Base-by-base conservation (phyloP, 2,329 filamentous ascomycete species). In the Botrytis porri region DNA sequence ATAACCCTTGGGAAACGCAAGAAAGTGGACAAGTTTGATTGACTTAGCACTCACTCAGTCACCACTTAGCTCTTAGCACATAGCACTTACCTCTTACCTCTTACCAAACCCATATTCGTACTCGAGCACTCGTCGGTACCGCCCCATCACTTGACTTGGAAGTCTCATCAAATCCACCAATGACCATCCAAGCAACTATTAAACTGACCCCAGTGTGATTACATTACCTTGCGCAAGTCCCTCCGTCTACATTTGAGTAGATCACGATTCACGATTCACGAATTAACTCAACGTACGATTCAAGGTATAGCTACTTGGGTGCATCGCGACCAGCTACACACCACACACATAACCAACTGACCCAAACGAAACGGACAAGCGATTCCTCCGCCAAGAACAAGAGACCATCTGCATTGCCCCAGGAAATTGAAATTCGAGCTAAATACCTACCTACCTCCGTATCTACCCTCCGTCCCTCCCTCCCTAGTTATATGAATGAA, bases 131-230 rank as follows among this genome's bases (percentile, higher is more conserved):
- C 32, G 45, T 43, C 29, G 45, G 43, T 32, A n/a, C 51, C 14
- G 51, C 62, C 35, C 20, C 29, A 51, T 48, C 63, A 65, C 63
- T 65, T 65, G 63, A 65, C 63, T 48, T n/a, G 51, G 63, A 65
- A 48, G 43, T 65, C 37, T 65, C 43, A 48, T 51, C 29, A 12
- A n/a, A 51, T 51, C 63, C 63, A 65, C 63, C 63, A 65, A 65
- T 65, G n/a, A 37, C 7, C 43, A 18, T 65, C 37, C 43, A n/a
- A 14, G 35, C 29, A 35, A 16, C 20, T 22, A 25, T 35, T 48
- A 16, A 22, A 8, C 3, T 29, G 20, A 1, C 29, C 62, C 62
- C 43, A 35, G 29, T 65, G 41, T 65, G 41, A 35, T 35, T 48
- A 7, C 29, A 35, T 35, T 48, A 48, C 43, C 41, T 65, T 65